Evolutionary conservation across 148 eudicot species (phyloP), one percentile per base, ranked within the genome.

Genomic region (Nyssa sinensis): DNA sequence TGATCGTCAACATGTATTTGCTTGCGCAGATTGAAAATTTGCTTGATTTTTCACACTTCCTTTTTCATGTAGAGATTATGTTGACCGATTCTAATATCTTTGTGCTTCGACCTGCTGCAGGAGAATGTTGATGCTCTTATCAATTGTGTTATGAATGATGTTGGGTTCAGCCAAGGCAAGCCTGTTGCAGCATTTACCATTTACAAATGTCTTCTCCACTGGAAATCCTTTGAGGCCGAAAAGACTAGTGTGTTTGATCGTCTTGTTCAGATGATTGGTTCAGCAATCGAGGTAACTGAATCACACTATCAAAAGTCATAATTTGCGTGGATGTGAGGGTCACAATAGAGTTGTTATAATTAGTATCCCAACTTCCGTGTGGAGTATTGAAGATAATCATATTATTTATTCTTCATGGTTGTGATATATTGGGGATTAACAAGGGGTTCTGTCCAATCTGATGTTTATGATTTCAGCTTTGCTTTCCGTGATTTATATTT

Each of bases 141-240:
- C 67, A 79, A 84, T 69, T 92, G 97, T 77, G 93, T 90, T 65
- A 83, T 73, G 69, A 88, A 92, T 82, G 89, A 92, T 69, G 78
- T 90, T 74, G 99, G 99, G 66, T 95, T 87, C 71, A 92, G 88
- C 78, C 97, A 95, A 67, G 97, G 97, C 66, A 92, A 89, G 80
- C 99, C 99, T 64, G 94, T 91, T 66, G 97, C 99, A 37, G 99
- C 99, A 57, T 90, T 84, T 81, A 92, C 97, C 32, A 95, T 93
- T 47, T 95, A 90, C 80, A 95, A 93, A 82, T 95, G 97, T 73
- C 97, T 95, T 75, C 81, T 93, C 68, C 93, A 93, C 60, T 95
- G 99, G 99, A 95, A 93, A 85, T 95, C 97, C 66, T 95, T 95
- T 86, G 99, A 95, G 90, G 96, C 97, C 4, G 99, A 95, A 80